Conservation (phyloP, 2,329 filamentous ascomycete genomes). For the Apiospora aurea region DNA sequence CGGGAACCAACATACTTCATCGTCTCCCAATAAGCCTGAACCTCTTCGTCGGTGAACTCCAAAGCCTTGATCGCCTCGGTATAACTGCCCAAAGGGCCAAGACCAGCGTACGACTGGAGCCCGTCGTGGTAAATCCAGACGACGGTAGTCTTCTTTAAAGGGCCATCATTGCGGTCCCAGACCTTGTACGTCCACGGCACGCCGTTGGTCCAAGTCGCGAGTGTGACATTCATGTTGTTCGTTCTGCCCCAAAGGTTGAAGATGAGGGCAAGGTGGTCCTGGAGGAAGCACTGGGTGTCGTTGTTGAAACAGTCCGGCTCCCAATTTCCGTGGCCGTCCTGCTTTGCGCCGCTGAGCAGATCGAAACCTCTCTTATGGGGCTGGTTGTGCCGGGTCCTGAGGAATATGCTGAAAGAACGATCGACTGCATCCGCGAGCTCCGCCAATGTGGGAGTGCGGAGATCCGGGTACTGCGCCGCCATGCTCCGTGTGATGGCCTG, state of each 20-base stretch:
- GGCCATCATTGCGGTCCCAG: background rate
- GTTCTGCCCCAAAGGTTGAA: background rate
- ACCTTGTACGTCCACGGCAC: background rate
- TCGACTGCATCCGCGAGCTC: background rate
- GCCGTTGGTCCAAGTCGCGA: constrained; percentile 1
- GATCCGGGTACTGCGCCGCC: background rate
- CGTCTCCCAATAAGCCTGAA: background rate
- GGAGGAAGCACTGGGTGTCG: background rate
- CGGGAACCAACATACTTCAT: background rate
- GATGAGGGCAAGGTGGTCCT: background rate
- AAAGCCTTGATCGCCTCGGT: background rate
- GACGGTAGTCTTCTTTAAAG: background rate
- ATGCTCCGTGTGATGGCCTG: constrained; percentile 3
- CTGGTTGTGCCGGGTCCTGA: background rate
- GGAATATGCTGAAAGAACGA: background rate
- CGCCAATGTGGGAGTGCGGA: background rate
- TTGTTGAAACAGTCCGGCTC: background rate
- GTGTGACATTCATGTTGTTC: background rate
- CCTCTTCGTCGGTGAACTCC: background rate
- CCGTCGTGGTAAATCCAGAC: constrained; percentile 7
- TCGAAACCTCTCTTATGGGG: background rate
- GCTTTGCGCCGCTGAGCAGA: background rate
- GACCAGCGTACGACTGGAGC: background rate
- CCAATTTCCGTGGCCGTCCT: background rate
- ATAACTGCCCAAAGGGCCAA: background rate